Evolutionary conservation across 805 yeast species (phyloP).

Genomic region (Ogataea sp.): DNA sequence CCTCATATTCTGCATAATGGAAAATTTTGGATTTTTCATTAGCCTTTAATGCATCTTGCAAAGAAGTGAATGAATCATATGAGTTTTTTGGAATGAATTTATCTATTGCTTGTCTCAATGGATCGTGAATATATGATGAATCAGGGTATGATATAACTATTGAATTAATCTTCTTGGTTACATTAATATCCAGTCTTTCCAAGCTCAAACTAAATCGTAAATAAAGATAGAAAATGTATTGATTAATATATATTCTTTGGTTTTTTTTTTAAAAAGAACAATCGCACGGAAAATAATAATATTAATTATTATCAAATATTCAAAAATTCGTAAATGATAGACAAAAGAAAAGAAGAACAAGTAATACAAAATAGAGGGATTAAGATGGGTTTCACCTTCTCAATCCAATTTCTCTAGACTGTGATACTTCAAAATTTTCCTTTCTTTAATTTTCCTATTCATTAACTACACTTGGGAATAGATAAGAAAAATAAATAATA

Average conservation of each 20-base stretch:
- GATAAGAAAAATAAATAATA: neutral
- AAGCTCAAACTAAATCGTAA: conserved; percentile 1
- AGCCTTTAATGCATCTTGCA: conserved; percentile 6
- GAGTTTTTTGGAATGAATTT: conserved; percentile 8
- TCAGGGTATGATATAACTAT: conserved; percentile 30
- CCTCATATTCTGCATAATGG: conserved; percentile 89
- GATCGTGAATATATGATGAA: conserved; percentile 33
- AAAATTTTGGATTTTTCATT: conserved; percentile 33
- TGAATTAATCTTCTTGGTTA: neutral
- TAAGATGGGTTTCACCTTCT: too few relatives aligned
- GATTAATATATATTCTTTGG: conserved; percentile 1
- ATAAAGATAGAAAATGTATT: neutral
- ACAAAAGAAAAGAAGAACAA: too few relatives aligned
- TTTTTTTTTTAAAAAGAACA: neutral
- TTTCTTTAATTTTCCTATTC: too few relatives aligned
- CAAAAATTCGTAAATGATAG: too few relatives aligned
- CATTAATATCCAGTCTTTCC: neutral
- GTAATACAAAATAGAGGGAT: too few relatives aligned
- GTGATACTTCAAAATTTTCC: too few relatives aligned
- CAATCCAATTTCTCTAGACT: too few relatives aligned
- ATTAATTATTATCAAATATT: too few relatives aligned
- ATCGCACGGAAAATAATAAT: neutral
- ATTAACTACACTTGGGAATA: too few relatives aligned
- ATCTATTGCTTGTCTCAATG: conserved; percentile 30
- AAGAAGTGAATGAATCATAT: conserved; percentile 3